Percentiles rank a stretch among this genome's conserved stretches.
These are phyloP conservation scores for Tetragonia tetragonoides DNA, from an alignment of 148 eudicot genomes.

Conservation along the genomic window DNA sequence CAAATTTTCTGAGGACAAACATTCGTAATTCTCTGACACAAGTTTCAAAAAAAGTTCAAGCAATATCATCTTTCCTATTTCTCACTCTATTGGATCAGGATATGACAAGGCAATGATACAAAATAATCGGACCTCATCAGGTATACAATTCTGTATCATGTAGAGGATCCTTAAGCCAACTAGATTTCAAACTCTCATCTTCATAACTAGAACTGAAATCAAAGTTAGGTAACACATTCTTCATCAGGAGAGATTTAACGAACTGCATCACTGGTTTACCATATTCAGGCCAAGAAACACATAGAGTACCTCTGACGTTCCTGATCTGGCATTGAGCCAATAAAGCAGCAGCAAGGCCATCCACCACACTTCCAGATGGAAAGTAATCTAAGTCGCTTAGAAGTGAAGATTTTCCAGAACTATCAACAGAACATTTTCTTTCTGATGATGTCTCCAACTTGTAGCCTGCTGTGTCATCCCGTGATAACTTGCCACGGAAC, in stretches of 20 bases:
- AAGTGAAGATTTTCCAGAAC: conserved; percentile 27
- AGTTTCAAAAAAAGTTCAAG: not conserved
- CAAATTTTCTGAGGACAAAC: not conserved
- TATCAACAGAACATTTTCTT: conserved; percentile 33
- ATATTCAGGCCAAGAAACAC: conserved; percentile 78
- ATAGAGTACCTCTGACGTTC: conserved; percentile 63
- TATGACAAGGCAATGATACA: not conserved
- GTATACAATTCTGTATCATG: conserved; percentile 77
- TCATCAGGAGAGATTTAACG: conserved; percentile 53
- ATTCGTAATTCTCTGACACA: not conserved
- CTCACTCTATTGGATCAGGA: not conserved
- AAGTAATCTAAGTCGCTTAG: conserved; percentile 56
- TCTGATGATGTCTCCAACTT: conserved; percentile 68
- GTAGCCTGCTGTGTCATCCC: conserved; percentile 71
- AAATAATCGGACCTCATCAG: conserved; percentile 31
- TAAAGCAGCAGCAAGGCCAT: conserved; percentile 78
- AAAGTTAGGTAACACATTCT: conserved; percentile 46
- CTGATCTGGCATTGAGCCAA: conserved; percentile 60
- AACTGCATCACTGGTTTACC: conserved; percentile 55
- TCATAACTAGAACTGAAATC: conserved; percentile 32
- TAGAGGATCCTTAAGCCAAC: conserved; percentile 44
- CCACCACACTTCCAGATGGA: conserved; percentile 88
- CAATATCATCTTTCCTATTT: not conserved
- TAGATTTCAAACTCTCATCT: conserved; percentile 40
- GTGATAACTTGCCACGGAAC: conserved; percentile 76